Conservation (phyloP, 495 filamentous ascomycete genomes). For the Neurospora sp. region DNA sequence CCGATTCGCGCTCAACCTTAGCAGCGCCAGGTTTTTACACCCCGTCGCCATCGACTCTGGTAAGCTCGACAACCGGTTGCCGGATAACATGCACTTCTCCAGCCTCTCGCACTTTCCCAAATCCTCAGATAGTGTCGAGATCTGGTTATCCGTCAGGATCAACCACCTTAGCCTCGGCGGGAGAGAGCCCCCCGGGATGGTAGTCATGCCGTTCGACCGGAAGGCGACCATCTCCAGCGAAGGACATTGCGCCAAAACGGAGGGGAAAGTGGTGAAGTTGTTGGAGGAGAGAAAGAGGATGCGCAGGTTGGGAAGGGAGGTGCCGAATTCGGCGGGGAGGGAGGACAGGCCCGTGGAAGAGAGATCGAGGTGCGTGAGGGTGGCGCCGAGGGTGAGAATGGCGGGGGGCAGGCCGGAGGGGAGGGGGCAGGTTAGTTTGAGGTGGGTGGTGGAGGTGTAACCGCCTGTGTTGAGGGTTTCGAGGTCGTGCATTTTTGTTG, state of each 20-base stretch:
- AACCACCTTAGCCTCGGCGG: slow-evolving; percentile 15
- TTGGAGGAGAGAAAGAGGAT: slow-evolving; percentile 34
- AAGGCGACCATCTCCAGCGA: slow-evolving; percentile 37
- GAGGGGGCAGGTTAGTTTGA: slow-evolving; percentile 29
- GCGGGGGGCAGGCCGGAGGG: slow-evolving; percentile 17
- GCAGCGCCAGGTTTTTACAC: slow-evolving; percentile 30
- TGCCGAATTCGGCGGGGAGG: slow-evolving; percentile 27
- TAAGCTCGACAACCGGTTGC: slow-evolving; percentile 25
- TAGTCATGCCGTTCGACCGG: slow-evolving; percentile 32
- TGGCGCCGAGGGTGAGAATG: slow-evolving; percentile 27
- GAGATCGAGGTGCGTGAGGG: slow-evolving; percentile 36
- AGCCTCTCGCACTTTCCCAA: slow-evolving; percentile 29
- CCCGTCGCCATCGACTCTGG: slow-evolving; percentile 26
- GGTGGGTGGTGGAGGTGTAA: slow-evolving; percentile 20
- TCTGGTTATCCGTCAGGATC: slow-evolving; percentile 34
- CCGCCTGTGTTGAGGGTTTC: slow-evolving; percentile 16
- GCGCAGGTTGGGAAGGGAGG: slow-evolving; percentile 31
- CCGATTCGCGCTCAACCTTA: slow-evolving; percentile 32
- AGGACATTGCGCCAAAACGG: slow-evolving; percentile 28
- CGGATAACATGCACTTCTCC: slow-evolving; percentile 35
- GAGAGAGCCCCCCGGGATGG: slow-evolving; percentile 14
- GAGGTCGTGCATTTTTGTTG: slow-evolving; percentile 17
- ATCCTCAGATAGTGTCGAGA: slow-evolving; percentile 24
- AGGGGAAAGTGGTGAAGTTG: slow-evolving; percentile 33
- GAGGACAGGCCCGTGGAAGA: slow-evolving; percentile 31